A percentile compares a stretch with the other conserved stretches of the same genome.
Evolutionary conservation across 495 filamentous ascomycete species (phyloP).

Genomic region (Neurospora sp.): DNA sequence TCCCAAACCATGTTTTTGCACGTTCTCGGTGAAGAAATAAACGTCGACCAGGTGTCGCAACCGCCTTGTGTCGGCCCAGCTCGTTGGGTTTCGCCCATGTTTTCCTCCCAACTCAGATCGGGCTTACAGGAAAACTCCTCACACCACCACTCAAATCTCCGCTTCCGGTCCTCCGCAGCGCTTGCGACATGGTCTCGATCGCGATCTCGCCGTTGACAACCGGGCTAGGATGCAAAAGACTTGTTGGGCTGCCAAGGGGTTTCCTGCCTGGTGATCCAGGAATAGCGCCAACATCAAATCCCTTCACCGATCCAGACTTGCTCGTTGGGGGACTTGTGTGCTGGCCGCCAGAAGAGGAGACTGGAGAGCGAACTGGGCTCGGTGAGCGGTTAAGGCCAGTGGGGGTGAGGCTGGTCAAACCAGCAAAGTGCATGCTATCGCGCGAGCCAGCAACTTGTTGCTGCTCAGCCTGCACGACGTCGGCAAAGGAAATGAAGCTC

Average conservation of each 20-base stretch:
- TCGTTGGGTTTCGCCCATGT: neutral
- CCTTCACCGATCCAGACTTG: constrained; percentile 54
- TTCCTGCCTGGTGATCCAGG: constrained; percentile 38
- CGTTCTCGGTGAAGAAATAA: neutral
- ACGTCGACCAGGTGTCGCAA: neutral
- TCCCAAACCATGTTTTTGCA: neutral
- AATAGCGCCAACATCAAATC: constrained; percentile 38
- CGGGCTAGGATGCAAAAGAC: constrained; percentile 13
- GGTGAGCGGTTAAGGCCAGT: constrained; percentile 54
- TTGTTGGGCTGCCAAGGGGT: constrained; percentile 40
- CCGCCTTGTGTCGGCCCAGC: neutral
- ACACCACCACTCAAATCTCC: constrained; percentile 59
- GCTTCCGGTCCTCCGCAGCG: constrained; percentile 69
- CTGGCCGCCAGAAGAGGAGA: constrained; percentile 48
- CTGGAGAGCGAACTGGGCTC: constrained; percentile 59
- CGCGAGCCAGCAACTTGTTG: constrained; percentile 35
- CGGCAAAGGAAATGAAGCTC: constrained; percentile 89
- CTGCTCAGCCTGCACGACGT: constrained; percentile 88
- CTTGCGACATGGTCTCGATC: constrained; percentile 87
- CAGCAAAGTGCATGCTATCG: constrained; percentile 51
- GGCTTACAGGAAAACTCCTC: constrained; percentile 52
- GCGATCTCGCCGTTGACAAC: constrained; percentile 56
- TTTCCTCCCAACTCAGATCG: constrained; percentile 20
- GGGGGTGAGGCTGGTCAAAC: constrained; percentile 34
- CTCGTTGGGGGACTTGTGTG: constrained; percentile 58